A percentile compares a stretch with the other conserved stretches of the same genome.
Conservation (phyloP, 1,284 basidiomycete genomes). For the Leccinum subrobustum region DNA sequence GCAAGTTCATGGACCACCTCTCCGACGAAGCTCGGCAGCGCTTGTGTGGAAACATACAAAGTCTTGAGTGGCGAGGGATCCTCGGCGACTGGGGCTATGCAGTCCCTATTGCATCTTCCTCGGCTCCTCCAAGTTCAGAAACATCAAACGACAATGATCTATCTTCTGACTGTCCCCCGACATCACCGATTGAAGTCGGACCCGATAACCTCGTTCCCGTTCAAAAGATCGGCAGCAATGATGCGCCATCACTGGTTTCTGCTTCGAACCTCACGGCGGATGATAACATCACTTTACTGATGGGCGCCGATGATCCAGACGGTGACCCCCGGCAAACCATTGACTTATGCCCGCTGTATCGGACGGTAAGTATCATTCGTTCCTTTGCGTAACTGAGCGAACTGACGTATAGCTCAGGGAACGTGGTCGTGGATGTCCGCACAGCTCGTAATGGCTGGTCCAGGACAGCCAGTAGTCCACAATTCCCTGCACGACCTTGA, state of each 20-base stretch:
- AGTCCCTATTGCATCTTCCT: neutral
- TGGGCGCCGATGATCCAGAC: conserved; percentile 1
- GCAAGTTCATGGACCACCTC: neutral
- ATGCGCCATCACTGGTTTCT: neutral
- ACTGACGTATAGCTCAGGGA: neutral
- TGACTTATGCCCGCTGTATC: conserved; percentile 6
- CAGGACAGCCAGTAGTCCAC: neutral
- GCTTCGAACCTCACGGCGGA: neutral
- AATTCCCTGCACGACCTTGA: neutral
- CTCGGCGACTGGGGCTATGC: conserved; percentile 9
- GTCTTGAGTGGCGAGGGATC: neutral
- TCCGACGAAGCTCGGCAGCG: neutral
- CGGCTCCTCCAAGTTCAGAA: neutral
- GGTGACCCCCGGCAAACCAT: neutral
- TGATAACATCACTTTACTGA: conserved; percentile 1
- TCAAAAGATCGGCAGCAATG: neutral
- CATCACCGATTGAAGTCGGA: neutral
- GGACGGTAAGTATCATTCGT: neutral
- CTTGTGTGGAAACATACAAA: neutral
- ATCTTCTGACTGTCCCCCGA: neutral
- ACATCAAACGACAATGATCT: neutral
- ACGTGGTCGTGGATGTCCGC: neutral
- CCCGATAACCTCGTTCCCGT: neutral
- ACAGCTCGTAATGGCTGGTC: neutral
- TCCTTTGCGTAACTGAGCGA: neutral